Base-by-base conservation (phyloP, 352 stramenopile genomes). In the Phytophthora megakarya region DNA sequence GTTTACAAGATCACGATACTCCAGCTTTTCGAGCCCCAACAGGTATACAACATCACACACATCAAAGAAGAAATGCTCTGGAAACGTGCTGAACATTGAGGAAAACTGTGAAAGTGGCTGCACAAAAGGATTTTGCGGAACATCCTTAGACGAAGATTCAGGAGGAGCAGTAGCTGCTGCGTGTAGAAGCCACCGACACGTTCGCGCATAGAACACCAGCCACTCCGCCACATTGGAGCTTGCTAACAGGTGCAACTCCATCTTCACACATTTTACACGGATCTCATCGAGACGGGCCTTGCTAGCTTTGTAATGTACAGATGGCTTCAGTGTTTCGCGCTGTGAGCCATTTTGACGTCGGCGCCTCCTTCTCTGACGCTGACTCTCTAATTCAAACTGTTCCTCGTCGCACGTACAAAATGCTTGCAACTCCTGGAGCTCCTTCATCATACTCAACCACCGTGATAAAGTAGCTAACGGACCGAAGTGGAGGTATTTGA, bases 41-140 rank as follows among this genome's bases (percentile, higher is more conserved):
- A 89, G 55, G 45, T 81, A 77, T 5, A 87, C 68, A 22, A 83
- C 75, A 23, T 89, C 73, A 42, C 82, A 92, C 28, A 92, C 16
- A 51, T 92, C 82, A n/a, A 88, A 79, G 52, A 92, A 88, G 38
- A 90, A 89, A 59, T 90, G 80, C 33, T 92, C 78, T 1, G 82
- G 82, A 44, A 92, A 89, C 7, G 52, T 60, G 22, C 73, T 76
- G 47, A 91, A 87, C 12, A 70, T 62, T 18, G 61, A 54, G 19
- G 77, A 79, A 13, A 84, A 80, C 5, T 82, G 64, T 6, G 74
- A 76, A 19, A 89, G 42, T 1, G 85, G 62, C 6, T 73, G 70
- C 15, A 28, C 45, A 22, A 76, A 84, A 18, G 82, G 65, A 59
- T 88, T 75, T 54, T 88, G 71, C 7, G 59, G 49, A 3, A 19